These are phyloP conservation scores for Adansonia gregorii DNA, from an alignment of 441 rosid genomes.

Conservation along the genomic window DNA sequence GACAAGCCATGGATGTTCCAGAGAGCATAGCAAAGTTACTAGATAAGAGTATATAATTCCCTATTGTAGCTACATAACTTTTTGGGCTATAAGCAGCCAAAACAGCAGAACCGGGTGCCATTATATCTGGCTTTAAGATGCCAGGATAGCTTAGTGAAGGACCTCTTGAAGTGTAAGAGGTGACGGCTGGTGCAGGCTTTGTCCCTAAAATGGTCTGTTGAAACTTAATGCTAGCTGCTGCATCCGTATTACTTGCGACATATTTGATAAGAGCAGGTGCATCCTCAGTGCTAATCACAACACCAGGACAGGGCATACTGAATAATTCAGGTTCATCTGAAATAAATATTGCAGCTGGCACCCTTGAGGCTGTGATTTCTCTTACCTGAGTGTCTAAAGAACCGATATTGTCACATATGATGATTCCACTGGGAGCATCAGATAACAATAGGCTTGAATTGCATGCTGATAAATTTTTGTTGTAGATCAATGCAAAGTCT, in stretches of 20 bases:
- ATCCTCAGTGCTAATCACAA: slow-evolving; percentile 40
- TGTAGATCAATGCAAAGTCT: slow-evolving; percentile 34
- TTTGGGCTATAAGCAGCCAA: slow-evolving; percentile 37
- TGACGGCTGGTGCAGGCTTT: slow-evolving; percentile 47
- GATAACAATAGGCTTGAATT: slow-evolving; percentile 40
- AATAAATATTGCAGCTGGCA: slow-evolving; percentile 45
- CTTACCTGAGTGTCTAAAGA: slow-evolving; percentile 14
- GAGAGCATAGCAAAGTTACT: slow-evolving; percentile 35
- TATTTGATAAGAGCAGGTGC: slow-evolving; percentile 36
- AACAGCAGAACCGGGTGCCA: slow-evolving; percentile 44
- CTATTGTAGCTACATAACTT: background rate
- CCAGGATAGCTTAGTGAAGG: slow-evolving; percentile 47
- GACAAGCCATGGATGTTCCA: slow-evolving; percentile 52
- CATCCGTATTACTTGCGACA: slow-evolving; percentile 25
- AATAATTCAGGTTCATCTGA: slow-evolving; percentile 27
- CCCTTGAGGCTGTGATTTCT: slow-evolving; percentile 17
- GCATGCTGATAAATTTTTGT: slow-evolving; percentile 40
- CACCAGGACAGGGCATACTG: slow-evolving; percentile 30
- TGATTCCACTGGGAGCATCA: slow-evolving; percentile 23
- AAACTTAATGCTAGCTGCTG: slow-evolving; percentile 43
- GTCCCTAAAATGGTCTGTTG: slow-evolving; percentile 44
- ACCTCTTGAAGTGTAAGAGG: slow-evolving; percentile 51
- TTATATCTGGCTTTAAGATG: slow-evolving; percentile 43
- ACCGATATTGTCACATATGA: slow-evolving; percentile 36
- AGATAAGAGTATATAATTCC: slow-evolving; percentile 25